Evolutionary conservation across 2,329 filamentous ascomycete species (phyloP).

Genomic region (Teratosphaeria viscida): DNA sequence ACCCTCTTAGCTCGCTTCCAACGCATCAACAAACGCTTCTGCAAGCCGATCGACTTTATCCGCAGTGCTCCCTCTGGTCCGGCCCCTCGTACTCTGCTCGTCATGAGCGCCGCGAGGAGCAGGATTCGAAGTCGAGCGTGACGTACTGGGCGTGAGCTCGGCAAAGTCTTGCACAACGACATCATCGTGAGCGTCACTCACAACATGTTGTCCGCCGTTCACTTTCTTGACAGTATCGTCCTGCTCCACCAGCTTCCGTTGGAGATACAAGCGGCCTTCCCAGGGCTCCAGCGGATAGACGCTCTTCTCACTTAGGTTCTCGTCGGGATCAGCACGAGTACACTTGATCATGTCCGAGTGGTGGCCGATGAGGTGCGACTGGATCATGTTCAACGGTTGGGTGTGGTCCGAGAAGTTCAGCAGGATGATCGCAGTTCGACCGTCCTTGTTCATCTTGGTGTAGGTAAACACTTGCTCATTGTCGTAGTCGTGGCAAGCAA

Average conservation of each 20-base stretch:
- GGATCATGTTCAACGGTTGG: slow-evolving; percentile 2
- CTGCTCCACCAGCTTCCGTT: slow-evolving; percentile 8
- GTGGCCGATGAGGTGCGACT: background rate
- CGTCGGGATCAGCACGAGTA: slow-evolving; percentile 30
- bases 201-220: background rate
- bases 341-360: slow-evolving; percentile 10
- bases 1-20: background rate
- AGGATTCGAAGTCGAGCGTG: background rate
- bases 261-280: slow-evolving; percentile 29
- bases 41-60: background rate
- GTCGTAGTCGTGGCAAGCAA: slow-evolving; percentile 44
- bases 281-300: slow-evolving; percentile 21
- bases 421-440: slow-evolving; percentile 25
- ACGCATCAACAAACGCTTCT: background rate
- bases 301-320: slow-evolving; percentile 26
- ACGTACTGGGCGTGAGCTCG: background rate
- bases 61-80: background rate
- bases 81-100: background rate
- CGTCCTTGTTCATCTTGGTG: slow-evolving; percentile 21
- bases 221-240: slow-evolving; percentile 9
- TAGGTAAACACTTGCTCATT: slow-evolving; percentile 45
- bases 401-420: slow-evolving; percentile 28
- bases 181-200: background rate
- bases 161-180: background rate
- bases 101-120: background rate